Base-by-base conservation (phyloP, 495 filamentous ascomycete genomes). In the Xeromyces bisporus region DNA sequence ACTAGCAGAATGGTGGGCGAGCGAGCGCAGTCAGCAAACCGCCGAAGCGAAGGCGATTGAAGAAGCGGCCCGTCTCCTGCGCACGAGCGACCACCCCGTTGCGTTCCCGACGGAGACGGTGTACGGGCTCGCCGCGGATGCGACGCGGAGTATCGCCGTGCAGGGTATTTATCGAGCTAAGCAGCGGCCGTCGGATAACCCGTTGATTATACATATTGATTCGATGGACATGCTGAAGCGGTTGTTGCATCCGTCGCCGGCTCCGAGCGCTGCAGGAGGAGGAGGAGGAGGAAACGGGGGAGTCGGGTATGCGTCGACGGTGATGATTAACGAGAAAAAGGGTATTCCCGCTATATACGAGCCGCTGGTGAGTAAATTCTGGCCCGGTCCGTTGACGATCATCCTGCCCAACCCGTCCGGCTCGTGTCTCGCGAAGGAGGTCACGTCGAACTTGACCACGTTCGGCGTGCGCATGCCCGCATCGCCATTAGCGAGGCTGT, bases 71-170 rank as follows among this genome's bases (percentile, higher is more conserved):
- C 30, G 59, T 7, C 57, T 67, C 36, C 63, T 92, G 20, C 70
- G 55, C 17, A 61, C 59, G 17, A 70, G 68, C 36, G 62, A 78
- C 48, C 59, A 68, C 15, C 85, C 86, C 11, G 80, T 99, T 25
- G 91, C 82, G 6, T 99, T 99, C 48, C 91, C 89, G 3, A 99
- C 91, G 0, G 89, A 99, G 56, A 99, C 89, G 4, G 89, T 99
- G 7, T 99, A 99, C 52, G 89, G 89, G 2, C 66, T 99, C 9
- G 89, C 85, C 29, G 89, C 87, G 12, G 89, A 96, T 60, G 91
- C 89, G 4, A 94, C 85, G 17, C 69, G 79, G 44, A 76, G 67
- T 39, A 60, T 53, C 23, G 77, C 87, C n/a, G 87, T 94, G n/a
- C 67, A 66, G 36, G 82, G 80, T 4, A 99, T 99, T 42, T 99